These are phyloP conservation scores for Zymoseptoria brevis DNA, from an alignment of 2,329 filamentous ascomycete genomes.

Conservation along the genomic window DNA sequence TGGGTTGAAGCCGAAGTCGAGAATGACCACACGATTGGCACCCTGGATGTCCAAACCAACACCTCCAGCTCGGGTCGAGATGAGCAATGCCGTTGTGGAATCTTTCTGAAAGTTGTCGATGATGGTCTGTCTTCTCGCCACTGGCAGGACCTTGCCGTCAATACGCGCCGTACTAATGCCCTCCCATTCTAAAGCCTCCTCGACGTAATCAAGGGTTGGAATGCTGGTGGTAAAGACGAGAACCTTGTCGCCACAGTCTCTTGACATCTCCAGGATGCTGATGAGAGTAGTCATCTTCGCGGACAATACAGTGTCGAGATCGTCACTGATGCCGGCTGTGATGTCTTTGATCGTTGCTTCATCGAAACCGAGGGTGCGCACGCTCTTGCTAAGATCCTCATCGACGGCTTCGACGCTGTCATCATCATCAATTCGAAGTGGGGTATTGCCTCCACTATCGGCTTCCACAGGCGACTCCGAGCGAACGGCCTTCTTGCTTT, in stretches of 20 bases:
- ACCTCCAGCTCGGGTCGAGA: constrained; percentile 76
- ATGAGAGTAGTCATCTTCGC: constrained; percentile 62
- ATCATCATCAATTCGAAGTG: constrained; percentile 8
- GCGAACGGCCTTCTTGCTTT: constrained; percentile 1
- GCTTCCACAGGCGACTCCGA: constrained; percentile 4
- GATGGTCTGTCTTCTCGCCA: constrained; percentile 48
- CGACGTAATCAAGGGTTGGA: constrained; percentile 61
- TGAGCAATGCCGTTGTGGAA: constrained; percentile 55
- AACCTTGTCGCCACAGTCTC: constrained; percentile 59
- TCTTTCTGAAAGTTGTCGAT: constrained; percentile 64
- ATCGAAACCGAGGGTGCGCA: constrained; percentile 30
- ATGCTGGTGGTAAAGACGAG: constrained; percentile 74
- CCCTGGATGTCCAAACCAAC: constrained; percentile 75
- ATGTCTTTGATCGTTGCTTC: constrained; percentile 31
- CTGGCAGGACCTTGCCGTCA: constrained; percentile 56
- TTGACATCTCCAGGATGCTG: constrained; percentile 60
- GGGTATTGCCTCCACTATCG: constrained; percentile 10
- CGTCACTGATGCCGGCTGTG: constrained; percentile 27
- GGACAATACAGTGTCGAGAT: constrained; percentile 49
- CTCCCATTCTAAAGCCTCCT: constrained; percentile 46
- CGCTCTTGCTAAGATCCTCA: constrained; percentile 18
- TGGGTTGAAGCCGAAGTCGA: constrained; percentile 78
- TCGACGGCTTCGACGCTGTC: constrained; percentile 15
- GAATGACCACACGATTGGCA: constrained; percentile 78
- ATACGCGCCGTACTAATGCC: constrained; percentile 49